Evolutionary conservation across 2,329 filamentous ascomycete genomes (phyloP).

Genomic region (Apiospora saccharicola): DNA sequence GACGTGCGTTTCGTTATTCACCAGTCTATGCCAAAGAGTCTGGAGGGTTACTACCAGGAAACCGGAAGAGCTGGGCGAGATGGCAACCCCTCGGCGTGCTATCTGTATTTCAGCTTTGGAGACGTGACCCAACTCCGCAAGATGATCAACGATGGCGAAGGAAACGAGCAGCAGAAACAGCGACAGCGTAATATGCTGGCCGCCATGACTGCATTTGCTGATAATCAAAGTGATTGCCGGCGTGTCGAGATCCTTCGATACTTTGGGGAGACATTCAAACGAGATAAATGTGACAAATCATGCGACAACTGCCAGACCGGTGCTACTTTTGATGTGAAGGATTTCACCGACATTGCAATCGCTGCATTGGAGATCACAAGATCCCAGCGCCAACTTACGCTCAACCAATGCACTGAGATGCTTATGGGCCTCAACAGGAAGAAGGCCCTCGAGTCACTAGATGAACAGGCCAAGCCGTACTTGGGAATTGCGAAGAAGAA

Average conservation of each 20-base stretch:
- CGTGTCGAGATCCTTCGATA: conserved; percentile 90
- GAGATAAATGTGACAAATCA: conserved; percentile 72
- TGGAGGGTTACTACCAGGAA: conserved; percentile 98
- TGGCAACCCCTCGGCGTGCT: conserved; percentile 85
- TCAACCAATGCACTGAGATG: conserved; percentile 84
- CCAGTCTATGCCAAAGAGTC: conserved; percentile 88
- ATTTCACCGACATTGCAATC: conserved; percentile 79
- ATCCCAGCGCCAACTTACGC: conserved; percentile 69
- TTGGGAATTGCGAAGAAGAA: conserved; percentile 75
- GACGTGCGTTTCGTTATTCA: conserved; percentile 98
- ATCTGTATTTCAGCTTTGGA: conserved; percentile 84
- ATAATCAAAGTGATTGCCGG: conserved; percentile 87
- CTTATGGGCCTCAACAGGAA: conserved; percentile 72
- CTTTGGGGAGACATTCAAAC: conserved; percentile 85
- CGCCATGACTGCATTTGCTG: conserved; percentile 85
- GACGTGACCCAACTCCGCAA: conserved; percentile 78
- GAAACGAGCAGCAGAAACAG: conserved; percentile 79
- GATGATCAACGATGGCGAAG: conserved; percentile 85
- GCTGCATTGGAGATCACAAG: conserved; percentile 75
- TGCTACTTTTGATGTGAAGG: conserved; percentile 72
- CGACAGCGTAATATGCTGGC: conserved; percentile 86
- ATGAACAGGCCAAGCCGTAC: conserved; percentile 61
- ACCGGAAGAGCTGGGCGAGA: conserved; percentile 95
- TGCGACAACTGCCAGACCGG: conserved; percentile 92
- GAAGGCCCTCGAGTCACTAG: conserved; percentile 53